A percentile compares a stretch with the other conserved stretches of the same genome.
Evolutionary conservation across 768 basidiomycete genomes (phyloP).

Genomic region (Leccinum subtestaceum): DNA sequence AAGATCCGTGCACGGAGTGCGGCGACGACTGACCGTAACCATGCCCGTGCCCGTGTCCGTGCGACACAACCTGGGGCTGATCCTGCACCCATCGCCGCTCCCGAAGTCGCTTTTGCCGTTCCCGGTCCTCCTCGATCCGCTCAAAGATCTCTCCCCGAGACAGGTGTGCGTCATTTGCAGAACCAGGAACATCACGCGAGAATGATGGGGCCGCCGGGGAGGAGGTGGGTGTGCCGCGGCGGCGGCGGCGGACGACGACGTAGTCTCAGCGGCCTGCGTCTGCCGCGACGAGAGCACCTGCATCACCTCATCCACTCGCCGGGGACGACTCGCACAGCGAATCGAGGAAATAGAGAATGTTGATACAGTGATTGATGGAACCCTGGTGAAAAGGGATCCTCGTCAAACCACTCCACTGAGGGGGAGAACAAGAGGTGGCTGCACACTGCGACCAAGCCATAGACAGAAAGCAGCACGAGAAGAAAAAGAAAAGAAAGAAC

Average conservation of each 20-base stretch:
- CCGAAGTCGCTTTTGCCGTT: conserved; percentile 87
- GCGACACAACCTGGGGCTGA: conserved; percentile 43
- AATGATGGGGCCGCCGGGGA: neutral
- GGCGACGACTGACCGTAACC: neutral
- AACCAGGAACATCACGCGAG: neutral
- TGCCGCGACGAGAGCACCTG: neutral
- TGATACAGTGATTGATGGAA: conserved; percentile 87
- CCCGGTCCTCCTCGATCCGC: conserved; percentile 83
- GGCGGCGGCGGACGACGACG: too few species aligned
- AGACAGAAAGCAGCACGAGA: neutral
- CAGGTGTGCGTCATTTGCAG: conserved; percentile 31
- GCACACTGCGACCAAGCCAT: neutral
- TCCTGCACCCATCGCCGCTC: conserved; percentile 93
- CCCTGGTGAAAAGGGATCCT: conserved; percentile 46
- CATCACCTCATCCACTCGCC: conserved; percentile 73
- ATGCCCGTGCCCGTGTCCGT: neutral
- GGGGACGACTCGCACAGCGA: conserved; percentile 81
- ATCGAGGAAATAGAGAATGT: conserved; percentile 89
- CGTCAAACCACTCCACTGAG: neutral
- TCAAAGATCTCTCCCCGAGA: conserved; percentile 21
- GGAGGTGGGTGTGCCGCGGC: too few species aligned
- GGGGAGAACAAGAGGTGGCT: too few species aligned
- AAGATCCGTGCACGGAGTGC: neutral
- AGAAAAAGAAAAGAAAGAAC: neutral
- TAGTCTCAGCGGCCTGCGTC: neutral